phyloP scores from a whole-genome alignment of 2,329 filamentous ascomycete species.

The Proliferodiscus dingleyae region DNA sequence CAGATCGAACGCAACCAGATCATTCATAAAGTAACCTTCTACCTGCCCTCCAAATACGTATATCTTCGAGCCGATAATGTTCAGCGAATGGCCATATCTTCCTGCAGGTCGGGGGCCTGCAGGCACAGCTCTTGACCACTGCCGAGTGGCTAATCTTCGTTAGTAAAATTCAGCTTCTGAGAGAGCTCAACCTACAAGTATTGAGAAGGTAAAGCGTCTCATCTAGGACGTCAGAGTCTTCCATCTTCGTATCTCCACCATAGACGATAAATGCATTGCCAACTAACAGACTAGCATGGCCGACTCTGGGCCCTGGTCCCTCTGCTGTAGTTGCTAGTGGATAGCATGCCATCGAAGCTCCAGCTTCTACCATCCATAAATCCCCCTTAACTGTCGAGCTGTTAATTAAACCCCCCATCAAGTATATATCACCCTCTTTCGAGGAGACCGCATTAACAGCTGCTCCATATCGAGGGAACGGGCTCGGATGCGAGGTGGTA shows the following conservation, averaged over 20 bases:
- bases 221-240: conserved; percentile 85
- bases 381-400: conserved; percentile 95
- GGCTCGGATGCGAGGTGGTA: conserved; percentile 73
- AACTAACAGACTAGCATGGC: conserved; percentile 87
- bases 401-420: conserved; percentile 96
- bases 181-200: conserved; percentile 68
- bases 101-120: conserved; percentile 81
- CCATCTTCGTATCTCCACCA: conserved; percentile 95
- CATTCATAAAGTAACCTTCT: conserved; percentile 97
- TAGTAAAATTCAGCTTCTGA: conserved; percentile 10
- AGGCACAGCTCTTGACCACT: conserved; percentile 94
- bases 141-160: conserved; percentile 69
- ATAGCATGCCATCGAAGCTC: conserved; percentile 81
- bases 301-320: conserved; percentile 89
- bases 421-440: conserved; percentile 94
- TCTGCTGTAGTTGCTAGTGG: conserved; percentile 88
- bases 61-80: conserved; percentile 94
- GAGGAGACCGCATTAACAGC: conserved; percentile 89
- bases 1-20: conserved; percentile 88
- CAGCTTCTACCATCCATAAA: conserved; percentile 95
- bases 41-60: conserved; percentile 98
- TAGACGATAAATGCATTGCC: conserved; percentile 99
- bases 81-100: conserved; percentile 92
- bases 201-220: conserved; percentile 96
- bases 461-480: conserved; percentile 94